Conservation (phyloP, 2,329 filamentous ascomycete species). For the Curvularia verruculosa region DNA sequence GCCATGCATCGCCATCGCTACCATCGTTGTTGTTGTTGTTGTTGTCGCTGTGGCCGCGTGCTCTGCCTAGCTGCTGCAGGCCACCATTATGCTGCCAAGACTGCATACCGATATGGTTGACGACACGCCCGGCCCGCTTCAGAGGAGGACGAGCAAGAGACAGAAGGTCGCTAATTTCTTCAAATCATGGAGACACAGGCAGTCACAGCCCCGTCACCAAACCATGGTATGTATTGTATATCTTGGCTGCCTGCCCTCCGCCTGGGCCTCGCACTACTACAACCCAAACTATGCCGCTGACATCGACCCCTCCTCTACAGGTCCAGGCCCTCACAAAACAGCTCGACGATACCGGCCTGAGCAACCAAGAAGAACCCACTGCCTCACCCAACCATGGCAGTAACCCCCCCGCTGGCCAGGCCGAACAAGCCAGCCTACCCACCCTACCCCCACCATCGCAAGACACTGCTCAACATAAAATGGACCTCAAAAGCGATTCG, state of each 20-base stretch:
- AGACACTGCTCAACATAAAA: slow-evolving; percentile 13
- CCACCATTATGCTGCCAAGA: slow-evolving; percentile 40
- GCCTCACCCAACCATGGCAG: slow-evolving; percentile 21
- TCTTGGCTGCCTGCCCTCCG: slow-evolving; percentile 9
- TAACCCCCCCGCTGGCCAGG: slow-evolving; percentile 15
- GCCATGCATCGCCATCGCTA: slow-evolving; percentile 27
- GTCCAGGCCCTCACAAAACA: slow-evolving; percentile 25
- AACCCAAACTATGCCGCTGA: slow-evolving; percentile 23
- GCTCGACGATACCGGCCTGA: slow-evolving; percentile 13
- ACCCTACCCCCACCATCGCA: slow-evolving; percentile 23
- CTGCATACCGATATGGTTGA: slow-evolving; percentile 31
- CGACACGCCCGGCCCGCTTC: slow-evolving; percentile 26
- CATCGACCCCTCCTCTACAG: slow-evolving; percentile 23
- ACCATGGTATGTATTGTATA: slow-evolving; percentile 27
- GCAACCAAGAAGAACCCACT: slow-evolving; percentile 15
- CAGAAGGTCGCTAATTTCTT: slow-evolving; percentile 43
- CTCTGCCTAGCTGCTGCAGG: slow-evolving; percentile 14
- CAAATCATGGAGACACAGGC: slow-evolving; percentile 33
- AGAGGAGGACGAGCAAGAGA: slow-evolving; percentile 39
- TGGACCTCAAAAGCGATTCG: neutral
- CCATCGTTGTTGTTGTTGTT: neutral
- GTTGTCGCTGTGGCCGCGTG: neutral
- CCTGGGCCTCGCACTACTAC: neutral
- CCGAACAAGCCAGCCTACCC: slow-evolving; percentile 15
- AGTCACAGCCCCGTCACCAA: slow-evolving; percentile 22